A percentile compares a stretch with the other conserved stretches of the same genome.
These are phyloP conservation scores for Blepharisma stoltei DNA, from an alignment of 73 alveolate species.

Conservation along the genomic window DNA sequence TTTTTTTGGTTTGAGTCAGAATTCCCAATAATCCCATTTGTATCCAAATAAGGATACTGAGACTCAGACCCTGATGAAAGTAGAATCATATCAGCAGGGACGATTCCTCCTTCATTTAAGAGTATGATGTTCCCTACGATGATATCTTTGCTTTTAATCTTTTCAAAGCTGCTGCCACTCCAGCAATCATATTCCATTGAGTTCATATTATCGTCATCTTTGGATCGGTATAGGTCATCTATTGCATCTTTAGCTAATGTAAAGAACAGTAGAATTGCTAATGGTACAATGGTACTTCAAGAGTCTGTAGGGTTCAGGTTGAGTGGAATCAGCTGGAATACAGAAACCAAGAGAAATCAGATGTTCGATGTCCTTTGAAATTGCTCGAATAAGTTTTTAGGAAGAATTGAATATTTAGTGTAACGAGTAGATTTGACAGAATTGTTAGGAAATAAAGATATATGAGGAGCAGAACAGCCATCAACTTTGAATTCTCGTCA, in stretches of 20 bases:
- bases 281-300: constrained; percentile 74
- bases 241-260: constrained; percentile 77
- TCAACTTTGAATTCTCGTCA: constrained; percentile 2
- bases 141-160: neutral
- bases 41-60: constrained; percentile 60
- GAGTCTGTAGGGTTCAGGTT: constrained; percentile 35
- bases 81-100: constrained; percentile 83
- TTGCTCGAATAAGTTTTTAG: constrained; percentile 71
- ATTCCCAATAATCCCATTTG: constrained; percentile 97
- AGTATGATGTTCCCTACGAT: constrained; percentile 7
- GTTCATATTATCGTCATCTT: neutral
- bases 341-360: constrained; percentile 74
- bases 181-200: neutral
- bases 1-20: constrained; percentile 88
- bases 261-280: constrained; percentile 67
- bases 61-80: constrained; percentile 61
- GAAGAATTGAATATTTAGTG: constrained; percentile 29
- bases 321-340: constrained; percentile 57
- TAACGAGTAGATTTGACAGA: constrained; percentile 20
- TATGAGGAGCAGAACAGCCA: neutral
- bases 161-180: neutral
- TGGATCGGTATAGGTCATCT: constrained; percentile 57
- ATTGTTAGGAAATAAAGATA: constrained; percentile 17
- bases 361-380: constrained; percentile 70
- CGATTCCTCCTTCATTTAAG: constrained; percentile 45